These are phyloP conservation scores for Bipolaris oryzae DNA, from an alignment of 2,329 filamentous ascomycete genomes.

Conservation along the genomic window DNA sequence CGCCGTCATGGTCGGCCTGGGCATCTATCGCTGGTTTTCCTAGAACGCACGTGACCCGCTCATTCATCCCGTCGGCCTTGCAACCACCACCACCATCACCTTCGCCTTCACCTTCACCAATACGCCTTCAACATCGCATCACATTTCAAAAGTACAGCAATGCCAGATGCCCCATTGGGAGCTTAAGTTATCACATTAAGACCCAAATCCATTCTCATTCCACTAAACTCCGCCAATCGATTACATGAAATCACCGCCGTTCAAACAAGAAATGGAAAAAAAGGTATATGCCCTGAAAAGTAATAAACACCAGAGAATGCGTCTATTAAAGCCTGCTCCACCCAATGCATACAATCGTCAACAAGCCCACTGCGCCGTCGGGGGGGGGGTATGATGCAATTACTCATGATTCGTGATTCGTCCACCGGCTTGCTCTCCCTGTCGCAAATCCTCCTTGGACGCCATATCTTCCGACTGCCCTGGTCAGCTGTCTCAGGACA, in stretches of 20 bases:
- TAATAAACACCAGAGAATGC: slow-evolving; percentile 35
- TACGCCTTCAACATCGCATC: background rate
- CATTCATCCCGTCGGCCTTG: too few relatives aligned
- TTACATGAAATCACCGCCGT: slow-evolving; percentile 23
- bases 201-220: background rate
- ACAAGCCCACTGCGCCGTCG: slow-evolving; percentile 26
- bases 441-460: slow-evolving; percentile 6
- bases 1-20: slow-evolving; percentile 51
- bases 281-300: slow-evolving; percentile 20
- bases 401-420: slow-evolving; percentile 21
- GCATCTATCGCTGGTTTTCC: slow-evolving; percentile 52
- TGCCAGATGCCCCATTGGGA: background rate
- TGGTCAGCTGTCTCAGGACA: slow-evolving; percentile 22
- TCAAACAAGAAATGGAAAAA: slow-evolving; percentile 11
- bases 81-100: too few relatives aligned
- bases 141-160: background rate
- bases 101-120: background rate
- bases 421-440: slow-evolving; percentile 12
- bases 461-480: background rate
- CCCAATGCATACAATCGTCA: slow-evolving; percentile 29
- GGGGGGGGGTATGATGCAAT: slow-evolving; percentile 26
- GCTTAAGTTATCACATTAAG: slow-evolving; percentile 1
- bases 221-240: slow-evolving; percentile 6
- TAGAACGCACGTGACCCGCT: slow-evolving; percentile 10
- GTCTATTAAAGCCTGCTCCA: slow-evolving; percentile 30